Base-by-base conservation (phyloP, 2,329 filamentous ascomycete genomes). In the Huntiella decipiens region DNA sequence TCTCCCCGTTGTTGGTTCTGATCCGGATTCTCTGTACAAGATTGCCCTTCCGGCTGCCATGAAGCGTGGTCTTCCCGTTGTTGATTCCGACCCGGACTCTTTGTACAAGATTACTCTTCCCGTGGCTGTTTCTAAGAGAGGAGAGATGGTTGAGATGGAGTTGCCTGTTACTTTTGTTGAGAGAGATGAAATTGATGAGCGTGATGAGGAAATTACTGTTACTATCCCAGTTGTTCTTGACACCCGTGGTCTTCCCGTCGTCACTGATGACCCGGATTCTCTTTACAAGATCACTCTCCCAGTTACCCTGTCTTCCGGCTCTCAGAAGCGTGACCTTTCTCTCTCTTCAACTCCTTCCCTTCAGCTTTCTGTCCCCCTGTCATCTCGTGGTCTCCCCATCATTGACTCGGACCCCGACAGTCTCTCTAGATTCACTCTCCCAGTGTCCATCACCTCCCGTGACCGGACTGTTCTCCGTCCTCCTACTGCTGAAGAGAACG, bases 201-300 rank as follows among this genome's bases (percentile, higher is more conserved):
- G 38, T 7, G 41, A 42, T n/a, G 31, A 40, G 16, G 33, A 38
- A 13, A 40, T 46, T 13, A 37, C 44, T 12, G 44, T 49, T 8
- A 51, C 51, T 5, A 44, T 52, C 4, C 51, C 51, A 4, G 41
- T 52, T 6, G 16, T 28, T 28, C n/a, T 49, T n/a, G 32, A 45
- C 31, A 5, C 35, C 11, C 48, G 48, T 15, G 44, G 44, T 15
- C 48, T 50, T 7, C 48, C 48, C 13, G 47, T 49, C 17, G 33
- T 49, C 4, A 44, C 38, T 17, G 44, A 40, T 16, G 48, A 50
- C 44, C 48, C 48, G 16, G 32, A 31, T n/a, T 16, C 44, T 17
- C 38, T 50, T n/a, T 46, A 44, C 31, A 46, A 44, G 36, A 46
- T 50, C 22, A 46, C 48, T 1, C 44, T 50, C 5, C 48, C 48